Evolutionary conservation across 208 protist species (phyloP), one percentile per base, ranked within the genome.

Genomic region (Leishmania martiniquensis): DNA sequence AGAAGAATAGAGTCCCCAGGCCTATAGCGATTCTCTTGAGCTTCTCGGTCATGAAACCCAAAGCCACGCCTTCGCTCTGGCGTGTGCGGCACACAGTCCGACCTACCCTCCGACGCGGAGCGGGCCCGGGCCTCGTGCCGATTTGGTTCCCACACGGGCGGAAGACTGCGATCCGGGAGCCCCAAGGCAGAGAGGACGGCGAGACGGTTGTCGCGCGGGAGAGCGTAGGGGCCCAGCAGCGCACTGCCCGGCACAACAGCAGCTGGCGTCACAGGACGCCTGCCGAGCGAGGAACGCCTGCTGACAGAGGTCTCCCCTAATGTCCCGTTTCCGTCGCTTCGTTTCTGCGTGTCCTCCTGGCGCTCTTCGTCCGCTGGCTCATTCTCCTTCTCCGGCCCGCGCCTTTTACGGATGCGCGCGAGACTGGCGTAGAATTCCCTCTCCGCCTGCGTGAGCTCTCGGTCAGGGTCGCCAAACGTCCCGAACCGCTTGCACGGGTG

Each of bases 381-480:
- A 10, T 66, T 66, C 34, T 66, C 34, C 13, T 44, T 39, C 12
- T 44, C 29, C 44, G 3, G 10, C 44, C 3, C 22, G 37, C 45
- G 2, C 7, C 55, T 20, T 25, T 32, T 39, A 7, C 45, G 67
- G 10, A 34, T 32, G 44, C 67, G 67, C 6, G 29, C 39, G 22
- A 72, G 15, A 20, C 9, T 55, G 0, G 29, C 22, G 67, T 49
- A 49, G n/a, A 42, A 72, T 20, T 72, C 67, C 13, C 34, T n/a
- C 47, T 72, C 67, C 9, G 44, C 42, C 67, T 72, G 67, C 47
- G 67, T 72, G 44, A 39, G 67, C 29, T 42, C n/a, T n/a, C 67
- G 67, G 47, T 55, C 2, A n/a, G 67, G 67, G 4, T 72, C 42
- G 67, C 47, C 67, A 29, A 72, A 72, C n/a, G 47, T 72, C 15